phyloP scores from a whole-genome alignment of 345 rosid species.

The Lepidium didymum region DNA sequence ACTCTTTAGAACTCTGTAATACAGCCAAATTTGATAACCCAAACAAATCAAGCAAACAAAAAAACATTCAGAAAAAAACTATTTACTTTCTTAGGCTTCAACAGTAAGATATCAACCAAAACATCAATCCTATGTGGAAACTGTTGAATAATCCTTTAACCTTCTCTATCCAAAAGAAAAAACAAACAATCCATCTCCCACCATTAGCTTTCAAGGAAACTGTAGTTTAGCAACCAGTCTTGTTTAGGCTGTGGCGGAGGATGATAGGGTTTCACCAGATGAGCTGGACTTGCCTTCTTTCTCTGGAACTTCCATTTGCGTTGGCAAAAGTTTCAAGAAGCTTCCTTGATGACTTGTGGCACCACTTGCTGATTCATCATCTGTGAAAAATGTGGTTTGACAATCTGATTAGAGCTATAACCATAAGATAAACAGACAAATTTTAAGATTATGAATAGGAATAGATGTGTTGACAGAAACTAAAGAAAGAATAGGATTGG shows the following conservation, averaged over 20 bases:
- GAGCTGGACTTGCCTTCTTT: slow-evolving; percentile 41
- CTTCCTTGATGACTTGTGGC: slow-evolving; percentile 51
- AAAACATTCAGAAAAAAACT: background rate
- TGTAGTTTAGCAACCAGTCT: background rate
- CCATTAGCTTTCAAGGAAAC: background rate
- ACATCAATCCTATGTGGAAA: background rate
- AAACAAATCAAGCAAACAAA: slow-evolving; percentile 2
- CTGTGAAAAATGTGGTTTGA: slow-evolving; percentile 33
- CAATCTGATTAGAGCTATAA: background rate
- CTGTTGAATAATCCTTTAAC: background rate
- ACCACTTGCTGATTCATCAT: slow-evolving; percentile 56
- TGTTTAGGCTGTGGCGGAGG: background rate
- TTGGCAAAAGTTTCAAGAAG: slow-evolving; percentile 69
- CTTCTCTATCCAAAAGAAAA: slow-evolving; percentile 11
- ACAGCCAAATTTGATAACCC: slow-evolving; percentile 4
- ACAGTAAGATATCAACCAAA: background rate
- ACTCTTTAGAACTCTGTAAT: background rate
- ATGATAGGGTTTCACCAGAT: slow-evolving; percentile 5
- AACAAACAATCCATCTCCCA: background rate
- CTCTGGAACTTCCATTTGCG: slow-evolving; percentile 52
- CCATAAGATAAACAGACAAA: background rate
- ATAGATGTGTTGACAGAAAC: too few species aligned
- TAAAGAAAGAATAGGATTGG: too few species aligned
- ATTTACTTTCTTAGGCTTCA: slow-evolving; percentile 13
- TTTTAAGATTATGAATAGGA: background rate